Percentiles rank a stretch among this genome's conserved stretches.
These are phyloP conservation scores for Hansenula sp. DNA, from an alignment of 1,139 yeast species.

Conservation along the genomic window DNA sequence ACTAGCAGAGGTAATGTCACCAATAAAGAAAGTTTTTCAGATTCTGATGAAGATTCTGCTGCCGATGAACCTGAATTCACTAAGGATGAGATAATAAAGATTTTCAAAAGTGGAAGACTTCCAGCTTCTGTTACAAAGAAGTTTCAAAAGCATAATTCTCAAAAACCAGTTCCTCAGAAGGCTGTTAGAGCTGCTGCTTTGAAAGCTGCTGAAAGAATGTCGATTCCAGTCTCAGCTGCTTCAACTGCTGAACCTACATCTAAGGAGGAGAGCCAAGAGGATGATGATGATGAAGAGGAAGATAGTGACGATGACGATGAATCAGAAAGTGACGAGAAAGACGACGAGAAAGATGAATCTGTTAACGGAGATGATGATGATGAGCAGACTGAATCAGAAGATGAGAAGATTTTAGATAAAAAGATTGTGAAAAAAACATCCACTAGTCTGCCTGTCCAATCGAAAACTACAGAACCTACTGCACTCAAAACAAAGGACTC, in stretches of 20 bases:
- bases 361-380: neutral
- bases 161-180: constrained; percentile 24
- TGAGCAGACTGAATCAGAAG: neutral
- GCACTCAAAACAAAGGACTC: no score
- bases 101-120: constrained; percentile 25
- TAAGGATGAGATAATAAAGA: constrained; percentile 18
- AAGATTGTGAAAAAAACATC: no score
- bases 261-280: neutral
- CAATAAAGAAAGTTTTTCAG: constrained; percentile 16
- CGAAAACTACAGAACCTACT: no score
- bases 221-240: constrained; percentile 4
- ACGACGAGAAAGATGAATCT: neutral
- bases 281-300: neutral
- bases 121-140: constrained; percentile 29
- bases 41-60: constrained; percentile 16
- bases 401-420: neutral
- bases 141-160: constrained; percentile 27
- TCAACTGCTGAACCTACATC: neutral
- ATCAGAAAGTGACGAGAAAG: neutral
- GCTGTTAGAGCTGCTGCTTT: constrained; percentile 26
- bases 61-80: constrained; percentile 11
- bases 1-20: constrained; percentile 5
- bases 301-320: neutral
- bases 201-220: constrained; percentile 24
- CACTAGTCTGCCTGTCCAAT: no score